Evolutionary conservation across 2,329 filamentous ascomycete genomes (phyloP).

Genomic region (Curvularia eragrostidis): DNA sequence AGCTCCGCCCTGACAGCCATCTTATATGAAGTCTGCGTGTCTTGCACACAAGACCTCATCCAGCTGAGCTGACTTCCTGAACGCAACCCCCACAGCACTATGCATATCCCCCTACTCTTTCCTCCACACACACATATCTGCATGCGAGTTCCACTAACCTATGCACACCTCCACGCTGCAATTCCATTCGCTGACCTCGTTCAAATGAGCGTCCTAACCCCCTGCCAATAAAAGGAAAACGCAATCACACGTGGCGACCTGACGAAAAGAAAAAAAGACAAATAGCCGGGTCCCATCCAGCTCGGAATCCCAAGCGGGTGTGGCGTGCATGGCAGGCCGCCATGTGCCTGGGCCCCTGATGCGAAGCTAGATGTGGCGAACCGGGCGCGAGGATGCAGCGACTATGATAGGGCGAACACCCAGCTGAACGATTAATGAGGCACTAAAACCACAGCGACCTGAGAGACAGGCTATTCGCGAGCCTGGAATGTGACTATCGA

Average conservation of each 20-base stretch:
- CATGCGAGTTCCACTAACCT: constrained; percentile 5
- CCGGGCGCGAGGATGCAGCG: constrained; percentile 13
- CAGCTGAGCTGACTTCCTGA: constrained; percentile 7
- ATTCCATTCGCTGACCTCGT: constrained; percentile 4
- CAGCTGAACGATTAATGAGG: constrained; percentile 15
- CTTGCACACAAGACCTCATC: constrained; percentile 10
- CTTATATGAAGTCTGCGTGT: background rate
- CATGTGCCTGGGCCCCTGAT: constrained; percentile 13
- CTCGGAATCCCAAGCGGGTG: constrained; percentile 12
- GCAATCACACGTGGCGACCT: constrained; percentile 8
- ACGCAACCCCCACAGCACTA: background rate
- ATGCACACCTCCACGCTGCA: constrained; percentile 6
- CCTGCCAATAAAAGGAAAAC: constrained; percentile 8
- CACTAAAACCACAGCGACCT: constrained; percentile 1
- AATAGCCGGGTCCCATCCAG: constrained; percentile 6
- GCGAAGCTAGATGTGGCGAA: constrained; percentile 19
- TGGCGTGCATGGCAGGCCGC: constrained; percentile 23
- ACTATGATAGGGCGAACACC: constrained; percentile 20
- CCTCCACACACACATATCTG: constrained; percentile 2
- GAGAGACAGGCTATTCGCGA: background rate
- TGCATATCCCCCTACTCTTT: constrained; percentile 4
- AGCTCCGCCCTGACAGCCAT: background rate
- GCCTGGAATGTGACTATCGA: background rate
- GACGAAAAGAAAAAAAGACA: background rate
- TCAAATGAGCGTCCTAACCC: constrained; percentile 2